Base-by-base conservation (phyloP, 257 asterid genomes). In the Eustoma russellianum region DNA sequence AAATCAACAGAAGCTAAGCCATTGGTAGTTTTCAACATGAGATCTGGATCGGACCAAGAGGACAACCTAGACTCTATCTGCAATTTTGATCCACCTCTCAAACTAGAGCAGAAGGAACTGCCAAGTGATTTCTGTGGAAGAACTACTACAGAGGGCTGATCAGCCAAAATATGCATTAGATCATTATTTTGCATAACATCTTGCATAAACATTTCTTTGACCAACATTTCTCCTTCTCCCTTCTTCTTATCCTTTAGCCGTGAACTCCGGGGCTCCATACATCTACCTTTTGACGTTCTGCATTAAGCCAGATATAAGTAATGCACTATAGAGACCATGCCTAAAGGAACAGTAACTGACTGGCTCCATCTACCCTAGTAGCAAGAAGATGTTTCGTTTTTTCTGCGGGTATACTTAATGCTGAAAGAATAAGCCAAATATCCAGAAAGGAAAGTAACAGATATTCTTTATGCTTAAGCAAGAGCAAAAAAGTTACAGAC, bases 171-270 rank as follows among this genome's bases (percentile, higher is more conserved):
- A 58, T 75, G 81, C 52, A 92, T 88, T 72, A 81, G 71, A 59
- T 74, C 55, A 55, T 83, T 85, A 59, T 88, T 88, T 69, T 77
- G 81, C 72, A 74, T 62, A 77, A 92, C 74, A 75, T 92, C 99
- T 64, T 81, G 81, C 61, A 69, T 69, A 78, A 92, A 92, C 14
- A 77, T 70, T 60, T 88, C 86, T 74, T 92, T 92, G 57, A 92
- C 82, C 74, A 92, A 72, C 70, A 60, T 72, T 70, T 92, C 95
- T 64, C 97, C 97, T 72, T 85, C 99, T 52, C 79, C 79, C 71
- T 70, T 92, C 79, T 79, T 88, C 74, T 74, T 88, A 63, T 88
- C 93, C 81, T 81, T 92, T 51, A 88, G 61, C 34, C 99, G 79
- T 16, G 91, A 85, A 78, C 99, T 92, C 67, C 97, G 72, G 24